A percentile compares a stretch with the other conserved stretches of the same genome.
These are phyloP conservation scores for Cordyceps cicadae DNA, from an alignment of 2,329 filamentous ascomycete genomes.

Conservation along the genomic window DNA sequence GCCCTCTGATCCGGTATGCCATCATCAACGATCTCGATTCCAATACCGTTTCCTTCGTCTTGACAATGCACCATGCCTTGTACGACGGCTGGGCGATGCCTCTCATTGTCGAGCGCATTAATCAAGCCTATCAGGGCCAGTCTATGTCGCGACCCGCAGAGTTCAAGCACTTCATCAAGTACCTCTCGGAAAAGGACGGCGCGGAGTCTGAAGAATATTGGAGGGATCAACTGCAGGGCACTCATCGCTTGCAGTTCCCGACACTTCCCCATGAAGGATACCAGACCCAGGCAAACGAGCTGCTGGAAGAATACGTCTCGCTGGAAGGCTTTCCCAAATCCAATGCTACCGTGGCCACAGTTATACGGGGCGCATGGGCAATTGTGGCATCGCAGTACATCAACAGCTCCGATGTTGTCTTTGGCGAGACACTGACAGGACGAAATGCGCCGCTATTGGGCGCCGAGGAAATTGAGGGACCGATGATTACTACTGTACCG, in stretches of 20 bases:
- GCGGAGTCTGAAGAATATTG: conserved; percentile 37
- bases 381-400: conserved; percentile 46
- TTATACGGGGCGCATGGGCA: conserved; percentile 53
- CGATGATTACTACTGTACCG: conserved; percentile 54
- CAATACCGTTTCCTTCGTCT: conserved; percentile 35
- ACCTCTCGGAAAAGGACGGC: conserved; percentile 32
- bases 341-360: conserved; percentile 44
- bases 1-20: conserved; percentile 37
- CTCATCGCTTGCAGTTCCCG: conserved; percentile 39
- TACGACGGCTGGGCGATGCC: conserved; percentile 52
- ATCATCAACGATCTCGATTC: conserved; percentile 27
- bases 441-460: conserved; percentile 41
- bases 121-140: conserved; percentile 33
- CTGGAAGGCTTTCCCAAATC: conserved; percentile 24
- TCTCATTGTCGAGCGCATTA: conserved; percentile 39
- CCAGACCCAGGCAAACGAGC: conserved; percentile 42
- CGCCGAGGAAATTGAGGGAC: conserved; percentile 48
- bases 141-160: conserved; percentile 26
- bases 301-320: conserved; percentile 44
- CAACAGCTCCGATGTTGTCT: conserved; percentile 44
- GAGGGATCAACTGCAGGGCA: conserved; percentile 37
- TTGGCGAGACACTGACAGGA: conserved; percentile 52
- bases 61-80: conserved; percentile 47
- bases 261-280: conserved; percentile 38
- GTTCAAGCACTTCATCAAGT: conserved; percentile 43